These are phyloP conservation scores for Ciborinia camelliae DNA, from an alignment of 2,329 filamentous ascomycete genomes.

Conservation along the genomic window DNA sequence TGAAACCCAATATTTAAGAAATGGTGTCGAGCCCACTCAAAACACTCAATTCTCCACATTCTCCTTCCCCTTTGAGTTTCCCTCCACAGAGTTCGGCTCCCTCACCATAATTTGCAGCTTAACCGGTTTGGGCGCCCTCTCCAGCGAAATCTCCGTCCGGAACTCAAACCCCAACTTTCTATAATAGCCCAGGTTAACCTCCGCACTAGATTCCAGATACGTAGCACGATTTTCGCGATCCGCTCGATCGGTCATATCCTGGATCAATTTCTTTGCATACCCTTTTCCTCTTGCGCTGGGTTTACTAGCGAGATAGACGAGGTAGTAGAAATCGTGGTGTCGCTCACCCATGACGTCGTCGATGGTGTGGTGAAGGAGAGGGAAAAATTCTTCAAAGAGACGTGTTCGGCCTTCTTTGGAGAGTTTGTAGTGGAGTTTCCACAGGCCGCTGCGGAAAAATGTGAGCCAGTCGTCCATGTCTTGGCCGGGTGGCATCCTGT, in stretches of 20 bases:
- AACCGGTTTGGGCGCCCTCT: slow-evolving; percentile 56
- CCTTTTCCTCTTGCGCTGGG: slow-evolving; percentile 67
- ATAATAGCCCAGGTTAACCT: slow-evolving; percentile 68
- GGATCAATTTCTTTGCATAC: slow-evolving; percentile 67
- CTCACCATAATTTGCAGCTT: slow-evolving; percentile 78
- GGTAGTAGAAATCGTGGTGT: slow-evolving; percentile 70
- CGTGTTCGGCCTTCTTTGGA: slow-evolving; percentile 67
- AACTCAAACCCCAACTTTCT: slow-evolving; percentile 70
- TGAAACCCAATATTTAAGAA: not conserved
- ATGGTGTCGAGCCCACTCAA: slow-evolving; percentile 11
- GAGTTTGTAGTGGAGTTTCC: slow-evolving; percentile 72
- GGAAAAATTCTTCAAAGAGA: slow-evolving; percentile 75
- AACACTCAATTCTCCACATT: slow-evolving; percentile 19
- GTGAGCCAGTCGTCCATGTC: slow-evolving; percentile 72
- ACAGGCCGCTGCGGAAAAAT: slow-evolving; percentile 70
- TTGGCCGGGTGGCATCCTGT: slow-evolving; percentile 70
- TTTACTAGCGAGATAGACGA: slow-evolving; percentile 79
- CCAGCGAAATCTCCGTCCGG: slow-evolving; percentile 60
- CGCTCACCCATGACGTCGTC: slow-evolving; percentile 62
- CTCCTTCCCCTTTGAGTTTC: slow-evolving; percentile 39
- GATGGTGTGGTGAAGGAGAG: slow-evolving; percentile 71
- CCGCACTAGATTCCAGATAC: slow-evolving; percentile 76
- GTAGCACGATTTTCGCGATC: slow-evolving; percentile 65
- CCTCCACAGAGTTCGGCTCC: slow-evolving; percentile 49
- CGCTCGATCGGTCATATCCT: slow-evolving; percentile 64